Evolutionary conservation across 1,139 yeast species (phyloP).

Genomic region (Hyphopichia buzzinii): DNA sequence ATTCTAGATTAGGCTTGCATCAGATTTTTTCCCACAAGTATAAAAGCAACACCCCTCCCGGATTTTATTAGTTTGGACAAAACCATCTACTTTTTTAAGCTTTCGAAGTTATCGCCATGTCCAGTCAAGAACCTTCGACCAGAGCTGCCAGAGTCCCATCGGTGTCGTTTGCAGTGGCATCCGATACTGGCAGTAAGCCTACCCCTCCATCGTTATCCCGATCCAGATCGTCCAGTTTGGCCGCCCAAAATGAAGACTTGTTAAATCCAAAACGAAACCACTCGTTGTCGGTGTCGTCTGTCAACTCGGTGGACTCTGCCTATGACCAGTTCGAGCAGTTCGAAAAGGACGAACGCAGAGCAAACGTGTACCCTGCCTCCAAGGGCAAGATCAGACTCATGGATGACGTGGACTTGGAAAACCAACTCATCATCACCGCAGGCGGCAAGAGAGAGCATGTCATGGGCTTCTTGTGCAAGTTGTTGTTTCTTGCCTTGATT

Average conservation of each 20-base stretch:
- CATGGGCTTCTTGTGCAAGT: slow-evolving; percentile 30
- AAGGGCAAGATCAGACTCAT: slow-evolving; percentile 17
- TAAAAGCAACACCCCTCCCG: too few relatives aligned
- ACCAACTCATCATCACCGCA: slow-evolving; percentile 37
- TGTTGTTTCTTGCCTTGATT: slow-evolving; percentile 25
- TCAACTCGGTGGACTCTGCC: slow-evolving; percentile 13
- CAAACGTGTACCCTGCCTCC: slow-evolving; percentile 3
- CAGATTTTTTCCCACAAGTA: too few relatives aligned
- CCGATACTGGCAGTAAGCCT: slow-evolving; percentile 1
- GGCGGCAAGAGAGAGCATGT: slow-evolving; percentile 40
- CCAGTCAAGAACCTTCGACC: not conserved
- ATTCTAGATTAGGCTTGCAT: too few relatives aligned
- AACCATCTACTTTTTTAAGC: too few relatives aligned
- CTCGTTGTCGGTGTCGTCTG: slow-evolving; percentile 17
- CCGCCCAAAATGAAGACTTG: slow-evolving; percentile 3
- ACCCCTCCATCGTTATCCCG: slow-evolving; percentile 5
- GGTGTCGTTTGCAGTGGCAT: slow-evolving; percentile 3
- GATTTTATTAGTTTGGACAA: too few relatives aligned
- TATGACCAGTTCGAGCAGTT: not conserved
- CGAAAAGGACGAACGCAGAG: not conserved
- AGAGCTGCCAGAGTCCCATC: slow-evolving; percentile 3
- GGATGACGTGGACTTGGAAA: slow-evolving; percentile 36
- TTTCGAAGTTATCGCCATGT: too few relatives aligned
- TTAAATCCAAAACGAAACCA: slow-evolving; percentile 15
- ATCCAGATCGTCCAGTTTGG: slow-evolving; percentile 12